Conservation (phyloP, 306 rosid species). For the Comarum palustre region DNA sequence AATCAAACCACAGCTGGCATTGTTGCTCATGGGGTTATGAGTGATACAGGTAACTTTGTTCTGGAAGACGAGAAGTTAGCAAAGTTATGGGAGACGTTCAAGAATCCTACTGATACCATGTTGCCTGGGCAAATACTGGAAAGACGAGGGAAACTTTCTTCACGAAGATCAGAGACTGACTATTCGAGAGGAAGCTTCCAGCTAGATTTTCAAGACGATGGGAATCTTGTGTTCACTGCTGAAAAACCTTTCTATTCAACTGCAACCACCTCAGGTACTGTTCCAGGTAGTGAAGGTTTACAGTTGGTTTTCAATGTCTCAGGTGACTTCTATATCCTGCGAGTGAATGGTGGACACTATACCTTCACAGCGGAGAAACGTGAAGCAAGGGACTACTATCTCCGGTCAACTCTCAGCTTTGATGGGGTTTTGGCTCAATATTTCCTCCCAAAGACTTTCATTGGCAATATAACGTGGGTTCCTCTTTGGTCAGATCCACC, state of each 20-base stretch:
- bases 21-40: conserved; percentile 3
- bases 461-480: no score
- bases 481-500: no score
- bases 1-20: not conserved
- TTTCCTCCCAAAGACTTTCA: conserved; percentile 21
- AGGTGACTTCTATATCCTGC: conserved; percentile 31
- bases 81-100: conserved; percentile 28
- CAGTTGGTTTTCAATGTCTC: conserved; percentile 32
- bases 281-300: conserved; percentile 15
- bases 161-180: conserved; percentile 30
- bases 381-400: conserved; percentile 12
- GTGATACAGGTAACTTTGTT: conserved; percentile 22
- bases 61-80: not conserved
- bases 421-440: conserved; percentile 43
- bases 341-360: conserved; percentile 20
- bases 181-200: conserved; percentile 31
- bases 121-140: conserved; percentile 32
- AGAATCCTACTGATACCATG: conserved; percentile 26
- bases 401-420: conserved; percentile 36
- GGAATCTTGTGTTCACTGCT: conserved; percentile 22
- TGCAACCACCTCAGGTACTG: not conserved
- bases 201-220: conserved; percentile 2
- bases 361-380: not conserved
- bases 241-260: not conserved
- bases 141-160: conserved; percentile 7